Conservation (phyloP, 1,284 basidiomycete species). For the Termitomyces sp. region DNA sequence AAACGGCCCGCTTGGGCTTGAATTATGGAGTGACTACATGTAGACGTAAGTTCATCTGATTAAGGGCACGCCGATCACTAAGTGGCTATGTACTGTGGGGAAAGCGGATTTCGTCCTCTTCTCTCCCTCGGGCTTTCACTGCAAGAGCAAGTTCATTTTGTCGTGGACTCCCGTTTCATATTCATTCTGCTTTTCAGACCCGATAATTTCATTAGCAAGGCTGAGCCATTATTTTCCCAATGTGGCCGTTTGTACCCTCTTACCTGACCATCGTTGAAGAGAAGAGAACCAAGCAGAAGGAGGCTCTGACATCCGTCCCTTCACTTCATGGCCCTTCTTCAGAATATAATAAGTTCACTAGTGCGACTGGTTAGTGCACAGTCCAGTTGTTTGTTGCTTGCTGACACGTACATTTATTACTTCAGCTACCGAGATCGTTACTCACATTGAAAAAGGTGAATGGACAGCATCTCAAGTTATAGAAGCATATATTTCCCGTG, state of each 20-base stretch:
- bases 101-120: not conserved
- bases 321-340: conserved; percentile 12
- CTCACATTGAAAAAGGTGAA: conserved; percentile 46
- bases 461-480: conserved; percentile 76
- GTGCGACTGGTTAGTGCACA: conserved; percentile 23
- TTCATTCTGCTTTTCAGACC: not conserved
- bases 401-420: not conserved
- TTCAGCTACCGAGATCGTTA: conserved; percentile 59
- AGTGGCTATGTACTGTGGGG: not conserved
- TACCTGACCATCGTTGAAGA: conserved; percentile 24
- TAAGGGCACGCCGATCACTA: no score
- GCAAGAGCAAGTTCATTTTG: not conserved
- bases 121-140: not conserved
- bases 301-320: conserved; percentile 24
- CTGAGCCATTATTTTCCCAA: not conserved
- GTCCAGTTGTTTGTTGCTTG: not conserved
- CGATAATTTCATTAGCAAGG: not conserved
- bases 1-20: no score
- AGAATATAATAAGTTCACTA: conserved; percentile 20
- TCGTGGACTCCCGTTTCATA: not conserved
- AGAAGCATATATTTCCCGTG: conserved; percentile 67
- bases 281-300: conserved; percentile 31
- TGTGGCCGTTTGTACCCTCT: conserved; percentile 40
- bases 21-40: no score
- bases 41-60: no score